Conservation (phyloP, 192 early-diverging fungal species). For the Umbelopsis vinacea region DNA sequence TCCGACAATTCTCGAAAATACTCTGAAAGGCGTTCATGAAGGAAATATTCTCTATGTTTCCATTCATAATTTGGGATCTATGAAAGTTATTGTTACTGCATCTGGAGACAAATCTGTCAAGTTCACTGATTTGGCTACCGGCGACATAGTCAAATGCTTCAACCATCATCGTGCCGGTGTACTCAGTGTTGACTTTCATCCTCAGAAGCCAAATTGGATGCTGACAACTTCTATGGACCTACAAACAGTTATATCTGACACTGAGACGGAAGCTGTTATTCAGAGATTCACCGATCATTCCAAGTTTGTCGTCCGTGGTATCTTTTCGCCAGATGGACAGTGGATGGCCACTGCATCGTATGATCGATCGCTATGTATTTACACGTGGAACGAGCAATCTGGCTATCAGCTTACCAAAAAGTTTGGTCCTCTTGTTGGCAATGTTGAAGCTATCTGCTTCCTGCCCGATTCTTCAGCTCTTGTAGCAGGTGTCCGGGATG, state of each 20-base stretch:
- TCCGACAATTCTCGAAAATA: slow-evolving; percentile 37
- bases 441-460: slow-evolving; percentile 72
- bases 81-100: slow-evolving; percentile 50
- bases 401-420: slow-evolving; percentile 26
- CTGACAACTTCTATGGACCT: slow-evolving; percentile 61
- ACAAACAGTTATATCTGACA: slow-evolving; percentile 47
- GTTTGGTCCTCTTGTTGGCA: slow-evolving; percentile 49
- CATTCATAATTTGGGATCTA: slow-evolving; percentile 31
- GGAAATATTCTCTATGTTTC: slow-evolving; percentile 62
- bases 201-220: slow-evolving; percentile 50
- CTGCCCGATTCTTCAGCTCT: slow-evolving; percentile 43
- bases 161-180: slow-evolving; percentile 62
- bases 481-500: slow-evolving; percentile 68
- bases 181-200: slow-evolving; percentile 69
- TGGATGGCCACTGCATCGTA: slow-evolving; percentile 69
- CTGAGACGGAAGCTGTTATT: slow-evolving; percentile 41
- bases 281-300: slow-evolving; percentile 71
- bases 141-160: slow-evolving; percentile 43
- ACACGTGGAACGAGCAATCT: slow-evolving; percentile 33
- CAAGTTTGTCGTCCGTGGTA: slow-evolving; percentile 69
- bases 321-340: slow-evolving; percentile 62
- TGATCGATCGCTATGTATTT: slow-evolving; percentile 70
- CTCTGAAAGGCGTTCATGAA: slow-evolving; percentile 52
- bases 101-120: slow-evolving; percentile 68
- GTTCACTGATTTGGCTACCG: slow-evolving; percentile 48